Evolutionary conservation across 2,329 filamentous ascomycete species (phyloP), one percentile per base, ranked within the genome.

Genomic region (Pseudopyricularia cyperi): DNA sequence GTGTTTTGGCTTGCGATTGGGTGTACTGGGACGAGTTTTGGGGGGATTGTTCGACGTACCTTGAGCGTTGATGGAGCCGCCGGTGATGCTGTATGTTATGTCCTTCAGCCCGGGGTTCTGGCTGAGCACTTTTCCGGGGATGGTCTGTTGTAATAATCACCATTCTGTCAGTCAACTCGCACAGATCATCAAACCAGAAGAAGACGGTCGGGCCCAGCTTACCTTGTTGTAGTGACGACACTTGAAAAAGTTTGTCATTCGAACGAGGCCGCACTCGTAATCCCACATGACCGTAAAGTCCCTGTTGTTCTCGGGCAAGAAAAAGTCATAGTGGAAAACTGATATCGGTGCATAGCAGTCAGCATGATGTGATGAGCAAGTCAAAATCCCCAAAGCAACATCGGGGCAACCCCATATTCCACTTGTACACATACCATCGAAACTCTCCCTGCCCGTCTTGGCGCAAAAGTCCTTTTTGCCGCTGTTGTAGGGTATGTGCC

Each of bases 221-320:
- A 89, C 91, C 81, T 98, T 98, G 57, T 84, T 78, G 63, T 91
- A 91, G 57, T 85, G 82, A 64, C 83, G 84, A 58, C 87, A 89
- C 66, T 95, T 95, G 76, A 97, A 97, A 63, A 97, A 87, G 28
- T 89, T 86, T 2, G 90, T 96, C 67, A 95, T 94, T 55, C 91
- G 83, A 56, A 97, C 90, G 30, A 97, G 82, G 8, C 93, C 93
- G 55, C 91, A 81, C 60, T 94, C 91, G 70, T 96, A 96, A 66
- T 98, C 93, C 93, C 93, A 98, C 80, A 96, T 89, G 55, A 97
- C 82, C 1, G 79, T 80, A 64, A 85, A 90, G 51, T 78, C 73
- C 3, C 34, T 52, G 8, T 83, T 76, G 46, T 85, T 78, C 11
- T 75, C 80, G 0, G 86, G 86, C 3, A 85, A 65, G 58, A 74